Evolutionary conservation across 768 basidiomycete genomes (phyloP), one percentile per base, ranked within the genome.

Genomic region (Suillus cothurnatus): DNA sequence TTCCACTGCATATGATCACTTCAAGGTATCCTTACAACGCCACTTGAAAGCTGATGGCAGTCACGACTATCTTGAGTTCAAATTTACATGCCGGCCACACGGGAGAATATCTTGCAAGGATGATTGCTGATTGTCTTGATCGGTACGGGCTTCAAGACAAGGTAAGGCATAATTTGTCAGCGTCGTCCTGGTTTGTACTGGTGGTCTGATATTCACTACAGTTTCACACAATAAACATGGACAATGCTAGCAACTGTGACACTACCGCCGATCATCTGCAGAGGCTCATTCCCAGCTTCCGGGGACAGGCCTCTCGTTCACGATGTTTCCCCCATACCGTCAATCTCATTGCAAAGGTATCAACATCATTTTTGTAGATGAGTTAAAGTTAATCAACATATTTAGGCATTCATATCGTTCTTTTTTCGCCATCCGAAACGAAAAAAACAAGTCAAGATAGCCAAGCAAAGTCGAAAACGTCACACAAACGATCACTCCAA

Each of bases 331-430:
- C 72, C 15, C 77, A 78, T 55, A 76, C 73, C 50, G 23, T 78
- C 12, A 77, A 79, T 66, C 66, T 79, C 4, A 70, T 77, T 64
- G 76, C 74, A 14, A 77, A 79, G 70, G 77, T 76, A 62, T 8
- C 7, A 2, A 31, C 19, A 53, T 53, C 9, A 53, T 31, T 19
- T 53, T 53, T 2, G 14, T 53, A 47, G n/a, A n/a, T n/a, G n/a
- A n/a, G 7, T 47, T 12, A 4, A 47, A 12, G 7, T 47, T 47
- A 47, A 23, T 23, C 4, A 47, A 47, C n/a, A 23, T 47, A 4
- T 4, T 47, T 23, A 23, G 47, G 47, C 47, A 47, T 47, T 47
- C 12, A 23, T 23, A 23, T 47, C 11, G 2, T 47, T 47, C 19
- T n/a, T 23, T 47, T 23, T 21, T 8, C 3, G n/a, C n/a, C 47